These are phyloP conservation scores for Alternaria sp. DNA, from an alignment of 2,329 filamentous ascomycete species.

Conservation along the genomic window DNA sequence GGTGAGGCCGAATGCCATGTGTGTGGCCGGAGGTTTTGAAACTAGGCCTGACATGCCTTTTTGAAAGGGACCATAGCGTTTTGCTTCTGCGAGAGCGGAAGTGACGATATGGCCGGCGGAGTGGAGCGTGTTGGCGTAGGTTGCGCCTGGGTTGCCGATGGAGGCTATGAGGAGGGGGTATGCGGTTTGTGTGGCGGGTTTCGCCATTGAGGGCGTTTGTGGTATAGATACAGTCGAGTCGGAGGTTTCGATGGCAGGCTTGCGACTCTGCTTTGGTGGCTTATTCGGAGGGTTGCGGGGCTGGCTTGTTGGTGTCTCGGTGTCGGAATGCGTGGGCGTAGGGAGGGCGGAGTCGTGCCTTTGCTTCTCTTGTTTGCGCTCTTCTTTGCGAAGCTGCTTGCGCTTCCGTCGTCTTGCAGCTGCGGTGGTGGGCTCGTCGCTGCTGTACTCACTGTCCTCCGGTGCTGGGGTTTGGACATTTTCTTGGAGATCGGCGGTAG, in stretches of 20 bases:
- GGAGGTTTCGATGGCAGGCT: neutral
- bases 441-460: constrained; percentile 6
- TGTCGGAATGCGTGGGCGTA: constrained; percentile 30
- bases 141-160: constrained; percentile 77
- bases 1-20: constrained; percentile 53
- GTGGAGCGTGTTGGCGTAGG: constrained; percentile 80
- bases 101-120: constrained; percentile 85
- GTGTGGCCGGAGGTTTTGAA: constrained; percentile 33
- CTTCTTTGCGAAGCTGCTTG: constrained; percentile 38
- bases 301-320: constrained; percentile 9
- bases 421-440: constrained; percentile 4
- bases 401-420: constrained; percentile 17
- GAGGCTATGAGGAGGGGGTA: constrained; percentile 77
- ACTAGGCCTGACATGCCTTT: constrained; percentile 41
- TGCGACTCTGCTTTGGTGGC: constrained; percentile 10
- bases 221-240: neutral
- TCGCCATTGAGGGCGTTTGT: constrained; percentile 16
- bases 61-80: constrained; percentile 39
- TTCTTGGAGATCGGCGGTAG: constrained; percentile 27
- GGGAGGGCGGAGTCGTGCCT: constrained; percentile 13
- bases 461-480: constrained; percentile 22
- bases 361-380: constrained; percentile 29
- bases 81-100: constrained; percentile 43
- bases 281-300: constrained; percentile 24
- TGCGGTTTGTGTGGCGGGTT: constrained; percentile 34